phyloP scores from a whole-genome alignment of 345 rosid species.

The Raphanus sativus region DNA sequence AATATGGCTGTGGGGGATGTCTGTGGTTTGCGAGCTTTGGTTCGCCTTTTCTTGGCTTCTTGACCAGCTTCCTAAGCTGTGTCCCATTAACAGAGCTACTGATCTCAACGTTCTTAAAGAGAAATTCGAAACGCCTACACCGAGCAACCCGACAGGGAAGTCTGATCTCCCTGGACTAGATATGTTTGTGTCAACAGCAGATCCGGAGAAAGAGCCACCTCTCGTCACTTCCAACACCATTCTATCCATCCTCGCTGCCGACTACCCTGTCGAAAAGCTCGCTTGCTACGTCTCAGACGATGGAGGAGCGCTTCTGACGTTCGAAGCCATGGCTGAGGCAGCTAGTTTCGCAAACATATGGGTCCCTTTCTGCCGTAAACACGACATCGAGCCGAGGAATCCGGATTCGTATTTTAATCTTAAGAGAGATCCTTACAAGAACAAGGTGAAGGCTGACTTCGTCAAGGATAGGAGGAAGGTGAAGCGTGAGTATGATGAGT shows the following conservation, averaged over 20 bases:
- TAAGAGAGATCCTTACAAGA: slow-evolving; percentile 97
- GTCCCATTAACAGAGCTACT: slow-evolving; percentile 82
- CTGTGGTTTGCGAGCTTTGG: slow-evolving; percentile 96
- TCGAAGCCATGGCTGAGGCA: slow-evolving; percentile 99
- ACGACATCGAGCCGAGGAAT: slow-evolving; percentile 86
- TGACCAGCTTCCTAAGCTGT: slow-evolving; percentile 94
- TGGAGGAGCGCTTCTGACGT: slow-evolving; percentile 95
- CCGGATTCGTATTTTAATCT: slow-evolving; percentile 91
- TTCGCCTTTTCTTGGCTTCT: slow-evolving; percentile 98
- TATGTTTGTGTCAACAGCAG: slow-evolving; percentile 94
- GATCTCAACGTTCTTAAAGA: slow-evolving; percentile 93
- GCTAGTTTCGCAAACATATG: slow-evolving; percentile 93
- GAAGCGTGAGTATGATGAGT: slow-evolving; percentile 99
- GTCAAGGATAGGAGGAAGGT: slow-evolving; percentile 91
- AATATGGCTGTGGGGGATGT: slow-evolving; percentile 98
- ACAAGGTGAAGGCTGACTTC: slow-evolving; percentile 80
- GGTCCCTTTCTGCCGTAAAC: slow-evolving; percentile 99
- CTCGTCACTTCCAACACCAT: slow-evolving; percentile 98
- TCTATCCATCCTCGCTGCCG: slow-evolving; percentile 86
- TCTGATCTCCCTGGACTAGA: slow-evolving; percentile 98
- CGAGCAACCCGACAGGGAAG: slow-evolving; percentile 76
- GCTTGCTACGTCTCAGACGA: slow-evolving; percentile 98
- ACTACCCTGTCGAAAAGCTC: slow-evolving; percentile 95
- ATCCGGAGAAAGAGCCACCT: slow-evolving; percentile 99
- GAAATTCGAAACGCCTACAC: slow-evolving; percentile 80